These are phyloP conservation scores for Globisporangium emineosum DNA, from an alignment of 352 stramenopile genomes.

Conservation along the genomic window DNA sequence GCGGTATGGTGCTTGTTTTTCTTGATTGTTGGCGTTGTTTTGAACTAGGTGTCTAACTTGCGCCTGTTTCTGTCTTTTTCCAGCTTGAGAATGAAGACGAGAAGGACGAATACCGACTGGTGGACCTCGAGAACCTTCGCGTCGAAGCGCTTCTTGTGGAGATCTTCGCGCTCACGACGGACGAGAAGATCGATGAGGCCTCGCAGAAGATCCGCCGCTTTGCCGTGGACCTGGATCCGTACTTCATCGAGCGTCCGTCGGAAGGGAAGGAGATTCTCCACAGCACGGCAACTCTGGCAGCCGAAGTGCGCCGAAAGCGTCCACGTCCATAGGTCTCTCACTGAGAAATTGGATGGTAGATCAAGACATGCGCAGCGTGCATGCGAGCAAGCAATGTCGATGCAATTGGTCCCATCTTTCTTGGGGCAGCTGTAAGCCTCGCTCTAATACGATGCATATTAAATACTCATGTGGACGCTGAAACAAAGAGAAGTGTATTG, in stretches of 20 bases:
- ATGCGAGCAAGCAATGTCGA: not conserved
- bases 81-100: slow-evolving; percentile 80
- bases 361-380: not conserved
- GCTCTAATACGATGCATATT: not conserved
- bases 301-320: slow-evolving; percentile 76
- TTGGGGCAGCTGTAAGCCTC: not conserved
- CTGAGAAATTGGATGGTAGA: not conserved
- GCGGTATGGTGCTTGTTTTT: slow-evolving; percentile 31
- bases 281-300: slow-evolving; percentile 75
- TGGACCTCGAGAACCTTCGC: slow-evolving; percentile 78
- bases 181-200: slow-evolving; percentile 84
- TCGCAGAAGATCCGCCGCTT: slow-evolving; percentile 83
- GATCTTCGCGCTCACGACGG: slow-evolving; percentile 78
- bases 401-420: not conserved
- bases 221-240: slow-evolving; percentile 75
- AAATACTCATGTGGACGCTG: not conserved
- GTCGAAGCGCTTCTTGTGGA: slow-evolving; percentile 85
- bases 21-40: not conserved
- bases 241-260: slow-evolving; percentile 80
- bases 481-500: not conserved
- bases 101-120: slow-evolving; percentile 81
- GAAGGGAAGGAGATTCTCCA: slow-evolving; percentile 85
- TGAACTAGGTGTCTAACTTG: not conserved
- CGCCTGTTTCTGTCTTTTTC: not conserved
- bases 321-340: slow-evolving; percentile 35